phyloP scores from a whole-genome alignment of 2,329 filamentous ascomycete genomes.

The Periconia macrospinosa region DNA sequence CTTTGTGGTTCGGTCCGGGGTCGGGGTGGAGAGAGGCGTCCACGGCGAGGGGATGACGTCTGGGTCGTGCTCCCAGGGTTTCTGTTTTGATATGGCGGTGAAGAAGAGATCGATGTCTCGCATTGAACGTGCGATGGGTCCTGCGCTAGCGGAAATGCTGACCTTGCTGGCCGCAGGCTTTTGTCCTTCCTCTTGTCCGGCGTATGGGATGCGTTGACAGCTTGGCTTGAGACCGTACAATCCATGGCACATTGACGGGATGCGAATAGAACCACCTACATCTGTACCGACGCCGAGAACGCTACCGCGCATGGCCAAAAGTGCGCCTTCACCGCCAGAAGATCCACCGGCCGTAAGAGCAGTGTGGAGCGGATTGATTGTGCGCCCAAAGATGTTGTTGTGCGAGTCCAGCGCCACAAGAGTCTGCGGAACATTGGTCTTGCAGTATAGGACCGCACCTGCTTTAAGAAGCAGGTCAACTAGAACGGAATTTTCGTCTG shows the following conservation, averaged over 20 bases:
- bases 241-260: constrained; percentile 55
- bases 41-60: constrained; percentile 46
- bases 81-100: constrained; percentile 55
- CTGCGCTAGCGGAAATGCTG: constrained; percentile 47
- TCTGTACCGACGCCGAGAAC: constrained; percentile 58
- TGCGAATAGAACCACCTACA: constrained; percentile 56
- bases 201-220: constrained; percentile 54
- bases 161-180: constrained; percentile 51
- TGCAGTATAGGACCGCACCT: constrained; percentile 55
- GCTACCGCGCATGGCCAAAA: constrained; percentile 53
- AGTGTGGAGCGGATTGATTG: constrained; percentile 53
- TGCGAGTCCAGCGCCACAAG: constrained; percentile 57
- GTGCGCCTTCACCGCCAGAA: constrained; percentile 56
- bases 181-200: constrained; percentile 54
- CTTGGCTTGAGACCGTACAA: constrained; percentile 52
- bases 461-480: constrained; percentile 48
- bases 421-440: constrained; percentile 60
- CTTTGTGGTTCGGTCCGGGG: constrained; percentile 11
- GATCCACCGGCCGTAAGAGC: constrained; percentile 55
- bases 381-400: constrained; percentile 53
- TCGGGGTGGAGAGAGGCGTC: constrained; percentile 24
- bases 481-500: constrained; percentile 42
- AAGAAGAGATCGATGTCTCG: constrained; percentile 58
- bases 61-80: constrained; percentile 54
- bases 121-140: constrained; percentile 51